Evolutionary conservation across 140 eudicot genomes (phyloP).

Genomic region (Erigeron philadelphicus): DNA sequence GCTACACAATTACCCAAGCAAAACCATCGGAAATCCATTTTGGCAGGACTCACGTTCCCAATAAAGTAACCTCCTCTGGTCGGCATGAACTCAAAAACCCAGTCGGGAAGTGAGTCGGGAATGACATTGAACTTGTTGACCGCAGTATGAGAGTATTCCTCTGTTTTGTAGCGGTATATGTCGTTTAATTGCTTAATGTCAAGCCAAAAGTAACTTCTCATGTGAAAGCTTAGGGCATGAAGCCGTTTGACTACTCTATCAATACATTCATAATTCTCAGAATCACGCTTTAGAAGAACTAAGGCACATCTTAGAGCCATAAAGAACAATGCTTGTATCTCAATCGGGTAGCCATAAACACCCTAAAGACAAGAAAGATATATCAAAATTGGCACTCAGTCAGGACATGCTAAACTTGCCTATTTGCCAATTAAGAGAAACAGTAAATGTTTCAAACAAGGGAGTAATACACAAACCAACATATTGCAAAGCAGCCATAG

Average conservation of each 20-base stretch:
- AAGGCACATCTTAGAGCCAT: slow-evolving; percentile 82
- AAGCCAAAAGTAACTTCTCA: slow-evolving; percentile 86
- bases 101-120: slow-evolving; percentile 79
- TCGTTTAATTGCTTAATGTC: slow-evolving; percentile 76
- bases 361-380: slow-evolving; percentile 37
- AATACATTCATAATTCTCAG: slow-evolving; percentile 50
- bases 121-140: slow-evolving; percentile 82
- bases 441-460: background rate
- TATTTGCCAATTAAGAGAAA: background rate
- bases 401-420: too few species aligned
- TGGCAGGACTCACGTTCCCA: slow-evolving; percentile 82
- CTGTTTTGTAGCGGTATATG: slow-evolving; percentile 78
- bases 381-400: background rate
- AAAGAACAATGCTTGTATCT: slow-evolving; percentile 81
- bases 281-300: slow-evolving; percentile 52
- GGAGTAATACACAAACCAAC: background rate
- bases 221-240: slow-evolving; percentile 78
- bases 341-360: slow-evolving; percentile 83
- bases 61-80: slow-evolving; percentile 75
- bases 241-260: slow-evolving; percentile 62
- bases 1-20: slow-evolving; percentile 86
- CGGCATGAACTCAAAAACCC: slow-evolving; percentile 94
- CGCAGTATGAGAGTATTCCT: slow-evolving; percentile 85
- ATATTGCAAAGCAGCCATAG: background rate
- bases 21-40: slow-evolving; percentile 89